Percentiles rank a stretch among this genome's conserved stretches.
Conservation (phyloP, 208 protist genomes). For the Wallacemonas sp. region DNA sequence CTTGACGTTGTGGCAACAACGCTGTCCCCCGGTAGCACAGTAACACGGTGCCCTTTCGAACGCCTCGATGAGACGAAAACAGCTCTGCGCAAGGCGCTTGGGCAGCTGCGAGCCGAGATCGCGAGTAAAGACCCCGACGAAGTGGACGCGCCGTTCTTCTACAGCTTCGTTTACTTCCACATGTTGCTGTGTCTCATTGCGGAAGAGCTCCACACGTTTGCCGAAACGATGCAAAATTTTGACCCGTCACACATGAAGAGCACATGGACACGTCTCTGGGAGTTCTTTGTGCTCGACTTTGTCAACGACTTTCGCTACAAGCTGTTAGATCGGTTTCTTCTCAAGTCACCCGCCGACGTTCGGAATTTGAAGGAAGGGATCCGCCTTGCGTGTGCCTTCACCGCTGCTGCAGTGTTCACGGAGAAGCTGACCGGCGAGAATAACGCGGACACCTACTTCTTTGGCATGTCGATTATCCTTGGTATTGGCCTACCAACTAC, state of each 20-base stretch:
- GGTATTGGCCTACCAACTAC: slow-evolving; percentile 51
- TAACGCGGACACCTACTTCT: slow-evolving; percentile 39
- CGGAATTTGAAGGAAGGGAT: slow-evolving; percentile 50
- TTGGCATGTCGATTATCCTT: slow-evolving; percentile 63
- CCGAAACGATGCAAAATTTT: slow-evolving; percentile 44
- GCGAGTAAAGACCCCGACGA: background rate
- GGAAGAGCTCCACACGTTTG: slow-evolving; percentile 50
- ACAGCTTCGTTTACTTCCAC: slow-evolving; percentile 55
- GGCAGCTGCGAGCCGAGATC: slow-evolving; percentile 5
- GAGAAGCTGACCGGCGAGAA: slow-evolving; percentile 36
- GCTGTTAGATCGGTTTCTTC: slow-evolving; percentile 39
- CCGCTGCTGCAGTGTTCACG: slow-evolving; percentile 31
- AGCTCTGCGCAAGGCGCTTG: slow-evolving; percentile 21
- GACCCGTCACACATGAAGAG: slow-evolving; percentile 32
- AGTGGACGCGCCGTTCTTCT: slow-evolving; percentile 32
- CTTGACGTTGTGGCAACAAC: slow-evolving; percentile 21
- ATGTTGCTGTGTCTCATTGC: slow-evolving; percentile 44
- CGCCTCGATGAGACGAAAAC: slow-evolving; percentile 32
- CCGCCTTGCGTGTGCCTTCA: slow-evolving; percentile 51
- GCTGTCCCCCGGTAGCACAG: slow-evolving; percentile 25
- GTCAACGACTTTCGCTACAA: slow-evolving; percentile 36
- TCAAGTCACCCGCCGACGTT: slow-evolving; percentile 35
- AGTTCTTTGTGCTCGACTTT: slow-evolving; percentile 55
- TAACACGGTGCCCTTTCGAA: slow-evolving; percentile 24
- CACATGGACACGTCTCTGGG: slow-evolving; percentile 20